Percentiles rank a stretch among this genome's conserved stretches.
phyloP scores from a whole-genome alignment of 2,329 filamentous ascomycete species.

The Neospermospora avenae region DNA sequence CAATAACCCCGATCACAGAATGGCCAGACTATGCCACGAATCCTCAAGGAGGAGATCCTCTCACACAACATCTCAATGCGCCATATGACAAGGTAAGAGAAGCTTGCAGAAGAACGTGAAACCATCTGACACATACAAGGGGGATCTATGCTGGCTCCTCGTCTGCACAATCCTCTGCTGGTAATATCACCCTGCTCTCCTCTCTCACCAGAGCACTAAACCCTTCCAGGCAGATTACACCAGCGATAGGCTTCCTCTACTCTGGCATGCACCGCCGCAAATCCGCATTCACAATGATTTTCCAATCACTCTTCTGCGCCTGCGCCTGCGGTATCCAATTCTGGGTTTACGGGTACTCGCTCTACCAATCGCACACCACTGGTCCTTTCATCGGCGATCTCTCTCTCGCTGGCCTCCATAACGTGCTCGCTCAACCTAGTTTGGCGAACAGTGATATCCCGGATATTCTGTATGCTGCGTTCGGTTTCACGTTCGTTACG shows the following conservation, averaged over 20 bases:
- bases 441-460: constrained; percentile 9
- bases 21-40: constrained; percentile 6
- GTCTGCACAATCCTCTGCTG: background rate
- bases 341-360: constrained; percentile 7
- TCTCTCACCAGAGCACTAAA: background rate
- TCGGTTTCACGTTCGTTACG: constrained; percentile 8
- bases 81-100: constrained; percentile 4
- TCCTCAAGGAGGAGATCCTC: constrained; percentile 5
- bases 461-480: constrained; percentile 8
- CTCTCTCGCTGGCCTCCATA: background rate
- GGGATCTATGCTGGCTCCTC: constrained; percentile 4
- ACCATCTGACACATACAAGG: background rate
- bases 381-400: constrained; percentile 8
- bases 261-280: constrained; percentile 9
- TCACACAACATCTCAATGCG: constrained; percentile 11
- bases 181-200: background rate
- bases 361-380: constrained; percentile 7
- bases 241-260: constrained; percentile 9
- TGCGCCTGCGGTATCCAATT: constrained; percentile 6
- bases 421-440: constrained; percentile 8
- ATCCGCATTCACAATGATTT: constrained; percentile 11
- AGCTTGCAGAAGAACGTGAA: background rate
- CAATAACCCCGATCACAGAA: constrained; percentile 5
- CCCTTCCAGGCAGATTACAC: background rate
- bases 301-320: constrained; percentile 4